Base-by-base conservation (phyloP, 148 eudicot species). In the Rhododendron ferrugineum region DNA sequence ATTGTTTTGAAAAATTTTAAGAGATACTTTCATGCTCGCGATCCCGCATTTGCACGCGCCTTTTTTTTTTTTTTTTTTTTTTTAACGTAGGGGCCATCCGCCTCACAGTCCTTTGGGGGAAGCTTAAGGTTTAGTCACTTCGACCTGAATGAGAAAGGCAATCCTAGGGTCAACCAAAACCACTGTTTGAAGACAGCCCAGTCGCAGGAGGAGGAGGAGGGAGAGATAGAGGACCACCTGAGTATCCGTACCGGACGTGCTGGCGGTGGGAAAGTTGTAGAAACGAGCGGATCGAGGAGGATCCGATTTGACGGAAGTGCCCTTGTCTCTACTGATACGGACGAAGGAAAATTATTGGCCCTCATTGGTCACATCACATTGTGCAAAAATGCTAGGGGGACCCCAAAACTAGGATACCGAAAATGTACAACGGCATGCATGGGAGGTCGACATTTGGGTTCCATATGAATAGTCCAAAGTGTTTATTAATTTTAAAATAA, bases 81-180 rank as follows among this genome's bases (percentile, higher is more conserved):
- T 40, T 40, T 0, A 7, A 5, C 44, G 44, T 5, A 40, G 44
- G 44, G 11, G 75, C 11, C 5, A 5, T 76, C 58, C 30, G 82
- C 75, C 82, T 78, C 86, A 32, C 75, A 85, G 82, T 60, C 30
- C 32, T 42, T 62, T 78, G 86, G 64, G 83, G 78, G 78, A 47
- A 47, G 83, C 86, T 85, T 79, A 85, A 85, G 86, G 86, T 44
- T 85, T 47, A 85, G 86, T 85, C 86, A 85, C 76, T 79, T 85
- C 83, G 72, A 85, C 46, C 36, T 79, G 66, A 85, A 85, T 64
- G 77, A 54, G 68, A 79, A 66, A n/a, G 50, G 78, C 50, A 49
- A 46, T 13, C 68, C 47, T 64, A 22, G 47, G 83, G 86, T 85
- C 83, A 85, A 85, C 46, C 72, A 47, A 20, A 49, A 46, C 20